Percentiles rank a stretch among this genome's conserved stretches.
phyloP scores from a whole-genome alignment of 371 early-diverging fungal genomes.

The Zychaea mexicana region DNA sequence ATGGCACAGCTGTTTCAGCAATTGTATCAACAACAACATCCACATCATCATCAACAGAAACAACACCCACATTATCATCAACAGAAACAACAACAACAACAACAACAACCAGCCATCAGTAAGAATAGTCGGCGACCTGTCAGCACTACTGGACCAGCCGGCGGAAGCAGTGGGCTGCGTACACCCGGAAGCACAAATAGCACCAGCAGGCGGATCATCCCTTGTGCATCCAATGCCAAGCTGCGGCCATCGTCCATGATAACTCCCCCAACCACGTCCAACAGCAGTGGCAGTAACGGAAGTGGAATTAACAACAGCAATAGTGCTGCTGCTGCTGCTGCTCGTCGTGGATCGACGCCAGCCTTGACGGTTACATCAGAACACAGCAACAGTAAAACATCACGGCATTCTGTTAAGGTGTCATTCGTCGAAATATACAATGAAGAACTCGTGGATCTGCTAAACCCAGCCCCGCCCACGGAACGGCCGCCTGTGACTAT shows the following conservation, averaged over 20 bases:
- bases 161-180: background rate
- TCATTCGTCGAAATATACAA: conserved; percentile 97
- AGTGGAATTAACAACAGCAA: background rate
- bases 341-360: conserved; percentile 1
- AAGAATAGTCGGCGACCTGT: background rate
- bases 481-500: conserved; percentile 75
- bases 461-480: conserved; percentile 57
- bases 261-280: conserved; percentile 1
- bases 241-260: conserved; percentile 20
- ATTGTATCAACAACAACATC: conserved; percentile 9
- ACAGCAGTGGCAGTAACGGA: background rate
- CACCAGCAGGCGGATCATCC: background rate
- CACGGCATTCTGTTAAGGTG: conserved; percentile 54
- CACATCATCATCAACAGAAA: background rate
- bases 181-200: background rate
- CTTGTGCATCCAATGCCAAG: background rate
- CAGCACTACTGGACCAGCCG: background rate
- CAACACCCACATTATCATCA: background rate
- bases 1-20: conserved; percentile 73
- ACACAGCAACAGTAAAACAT: conserved; percentile 6
- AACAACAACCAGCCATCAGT: background rate
- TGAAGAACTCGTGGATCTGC: conserved; percentile 92
- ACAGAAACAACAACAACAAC: background rate
- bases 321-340: too few relatives aligned
- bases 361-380: background rate